A percentile compares a stretch with the other conserved stretches of the same genome.
phyloP scores from a whole-genome alignment of 441 rosid species.

The Omphalea diandra region DNA sequence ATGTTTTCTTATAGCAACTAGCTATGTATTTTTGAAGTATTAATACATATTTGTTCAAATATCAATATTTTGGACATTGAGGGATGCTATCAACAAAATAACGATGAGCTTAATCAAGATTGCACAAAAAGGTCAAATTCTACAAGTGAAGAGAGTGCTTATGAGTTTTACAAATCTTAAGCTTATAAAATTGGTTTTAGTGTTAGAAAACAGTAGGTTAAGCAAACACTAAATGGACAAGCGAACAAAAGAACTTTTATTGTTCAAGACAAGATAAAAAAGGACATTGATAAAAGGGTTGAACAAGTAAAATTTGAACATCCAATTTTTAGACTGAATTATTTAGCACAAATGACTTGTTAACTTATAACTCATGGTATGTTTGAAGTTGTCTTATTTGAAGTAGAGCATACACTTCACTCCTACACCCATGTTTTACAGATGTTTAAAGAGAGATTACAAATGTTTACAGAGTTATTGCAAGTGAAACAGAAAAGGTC shows the following conservation, averaged over 20 bases:
- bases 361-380: background rate
- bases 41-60: no score
- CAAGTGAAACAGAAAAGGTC: no score
- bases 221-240: background rate
- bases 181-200: background rate
- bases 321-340: background rate
- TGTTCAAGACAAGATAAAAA: background rate
- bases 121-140: no score
- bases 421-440: background rate
- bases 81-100: no score
- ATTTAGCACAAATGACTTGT: background rate
- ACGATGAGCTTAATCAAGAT: no score
- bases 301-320: slow-evolving; percentile 7
- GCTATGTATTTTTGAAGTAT: no score
- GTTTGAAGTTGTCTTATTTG: background rate
- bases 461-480: no score
- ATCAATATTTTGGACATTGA: no score
- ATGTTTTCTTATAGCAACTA: no score
- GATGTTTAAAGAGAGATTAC: no score
- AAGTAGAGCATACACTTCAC: background rate
- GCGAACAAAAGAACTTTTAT: background rate
- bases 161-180: background rate
- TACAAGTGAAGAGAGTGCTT: no score
- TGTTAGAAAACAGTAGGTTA: background rate
- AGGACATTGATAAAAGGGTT: background rate